Conservation (phyloP, 768 basidiomycete genomes). For the Mycena albidolilacea region DNA sequence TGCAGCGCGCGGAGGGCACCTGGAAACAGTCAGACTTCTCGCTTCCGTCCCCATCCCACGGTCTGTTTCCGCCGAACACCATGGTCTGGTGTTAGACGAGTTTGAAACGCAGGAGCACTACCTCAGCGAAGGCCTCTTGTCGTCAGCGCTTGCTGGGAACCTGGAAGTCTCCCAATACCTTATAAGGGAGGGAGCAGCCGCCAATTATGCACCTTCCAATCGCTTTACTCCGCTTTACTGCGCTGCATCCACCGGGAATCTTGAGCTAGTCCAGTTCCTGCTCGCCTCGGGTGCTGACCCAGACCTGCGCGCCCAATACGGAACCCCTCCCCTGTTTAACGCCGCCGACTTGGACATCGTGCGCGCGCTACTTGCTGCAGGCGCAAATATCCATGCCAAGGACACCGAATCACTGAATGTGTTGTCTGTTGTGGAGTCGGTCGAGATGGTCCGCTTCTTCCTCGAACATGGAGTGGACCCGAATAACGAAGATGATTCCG, state of each 20-base stretch:
- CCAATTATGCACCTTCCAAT: not conserved
- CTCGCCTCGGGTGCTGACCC: slow-evolving; percentile 6
- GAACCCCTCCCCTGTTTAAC: not conserved
- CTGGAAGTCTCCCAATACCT: not conserved
- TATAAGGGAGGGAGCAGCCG: not conserved
- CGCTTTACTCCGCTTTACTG: not conserved
- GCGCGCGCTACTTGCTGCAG: not conserved
- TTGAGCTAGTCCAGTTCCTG: not conserved
- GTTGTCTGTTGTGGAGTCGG: not conserved
- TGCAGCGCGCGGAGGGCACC: not conserved
- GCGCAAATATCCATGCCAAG: not conserved
- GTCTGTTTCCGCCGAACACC: too few species aligned
- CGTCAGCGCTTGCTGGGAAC: not conserved
- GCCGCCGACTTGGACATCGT: not conserved
- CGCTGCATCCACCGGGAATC: not conserved
- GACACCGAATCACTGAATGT: not conserved
- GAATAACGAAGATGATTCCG: not conserved
- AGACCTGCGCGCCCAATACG: not conserved
- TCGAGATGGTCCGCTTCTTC: not conserved
- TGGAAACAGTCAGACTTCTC: not conserved
- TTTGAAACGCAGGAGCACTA: not conserved
- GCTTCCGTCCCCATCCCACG: not conserved
- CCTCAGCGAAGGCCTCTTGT: not conserved
- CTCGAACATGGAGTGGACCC: not conserved
- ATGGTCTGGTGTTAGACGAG: not conserved